Base-by-base conservation (phyloP, 495 filamentous ascomycete genomes). In the Achaetomiella virescens region DNA sequence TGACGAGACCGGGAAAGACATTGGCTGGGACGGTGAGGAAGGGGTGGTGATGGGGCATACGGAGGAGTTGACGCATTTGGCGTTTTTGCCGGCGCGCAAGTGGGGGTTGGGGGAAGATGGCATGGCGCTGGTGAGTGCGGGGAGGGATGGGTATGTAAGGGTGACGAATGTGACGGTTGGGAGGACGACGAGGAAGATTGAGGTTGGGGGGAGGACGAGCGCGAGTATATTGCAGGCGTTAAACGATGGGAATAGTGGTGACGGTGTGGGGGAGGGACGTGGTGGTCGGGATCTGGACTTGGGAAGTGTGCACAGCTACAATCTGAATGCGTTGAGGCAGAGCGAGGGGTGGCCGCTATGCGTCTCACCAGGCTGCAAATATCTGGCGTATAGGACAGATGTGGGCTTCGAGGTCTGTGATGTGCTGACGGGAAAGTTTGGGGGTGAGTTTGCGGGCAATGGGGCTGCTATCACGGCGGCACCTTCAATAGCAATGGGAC, bases 261-360 rank as follows among this genome's bases (percentile, higher is more conserved):
- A 61, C 57, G 25, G 55, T 68, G 7, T 70, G 67, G 67, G 65
- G 65, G 10, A 8, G 55, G n/a, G 54, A 60, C 6, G 65, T 70
- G 49, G 52, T 59, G 24, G 8, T 63, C 68, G 67, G 65, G 36
- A 41, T 22, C 42, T 65, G 4, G 35, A 55, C 3, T 40, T 44
- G 9, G 63, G 60, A 9, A 35, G 42, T 21, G 46, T 68, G 48
- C 59, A 50, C 18, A 47, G 27, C 5, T 68, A 64, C 52, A 59
- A 53, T 33, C 25, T 70, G 35, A 25, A 61, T n/a, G 37, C 17
- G 24, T 46, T 60, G 21, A 40, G 63, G 25, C 11, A 11, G 18
- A 25, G 17, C 6, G 67, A 70, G 59, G 63, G 61, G 9, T 70
- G 67, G 67, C 67, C 67, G 24, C 48, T 70, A 18, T 55, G 54